These are phyloP conservation scores for Pleurotus tuber-regium DNA, from an alignment of 768 basidiomycete species.

Conservation along the genomic window DNA sequence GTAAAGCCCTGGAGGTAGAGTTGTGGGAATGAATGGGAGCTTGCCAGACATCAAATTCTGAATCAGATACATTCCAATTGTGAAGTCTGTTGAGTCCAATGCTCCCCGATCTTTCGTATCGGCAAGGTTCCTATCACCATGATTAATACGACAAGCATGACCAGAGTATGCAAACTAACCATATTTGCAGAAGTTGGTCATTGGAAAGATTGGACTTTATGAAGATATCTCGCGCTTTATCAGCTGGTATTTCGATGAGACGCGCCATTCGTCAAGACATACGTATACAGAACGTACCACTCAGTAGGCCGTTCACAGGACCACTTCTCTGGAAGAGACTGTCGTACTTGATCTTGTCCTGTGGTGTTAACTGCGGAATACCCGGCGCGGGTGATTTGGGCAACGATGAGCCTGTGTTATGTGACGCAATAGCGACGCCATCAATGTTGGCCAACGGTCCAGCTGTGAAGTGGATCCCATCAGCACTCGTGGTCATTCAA, in stretches of 20 bases:
- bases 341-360: conserved; percentile 84
- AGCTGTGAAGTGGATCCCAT: conserved; percentile 41
- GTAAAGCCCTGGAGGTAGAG: conserved; percentile 81
- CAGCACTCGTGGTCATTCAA: conserved; percentile 5
- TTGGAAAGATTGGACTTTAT: conserved; percentile 85
- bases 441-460: conserved; percentile 83
- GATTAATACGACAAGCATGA: background rate
- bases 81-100: conserved; percentile 89
- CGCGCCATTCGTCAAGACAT: background rate
- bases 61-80: conserved; percentile 95
- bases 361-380: conserved; percentile 68
- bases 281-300: conserved; percentile 46
- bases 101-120: conserved; percentile 91
- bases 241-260: conserved; percentile 43
- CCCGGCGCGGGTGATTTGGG: conserved; percentile 61
- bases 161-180: conserved; percentile 46
- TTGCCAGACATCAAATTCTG: conserved; percentile 87
- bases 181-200: conserved; percentile 90
- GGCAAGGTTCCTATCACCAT: conserved; percentile 73
- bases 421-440: conserved; percentile 60
- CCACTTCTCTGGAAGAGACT: conserved; percentile 72
- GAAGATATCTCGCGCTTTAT: conserved; percentile 88
- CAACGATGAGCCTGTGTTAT: conserved; percentile 55
- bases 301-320: conserved; percentile 74
- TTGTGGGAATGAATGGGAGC: conserved; percentile 65